These are phyloP conservation scores for Arachnopeziza araneosa DNA, from an alignment of 2,329 filamentous ascomycete genomes.

Conservation along the genomic window DNA sequence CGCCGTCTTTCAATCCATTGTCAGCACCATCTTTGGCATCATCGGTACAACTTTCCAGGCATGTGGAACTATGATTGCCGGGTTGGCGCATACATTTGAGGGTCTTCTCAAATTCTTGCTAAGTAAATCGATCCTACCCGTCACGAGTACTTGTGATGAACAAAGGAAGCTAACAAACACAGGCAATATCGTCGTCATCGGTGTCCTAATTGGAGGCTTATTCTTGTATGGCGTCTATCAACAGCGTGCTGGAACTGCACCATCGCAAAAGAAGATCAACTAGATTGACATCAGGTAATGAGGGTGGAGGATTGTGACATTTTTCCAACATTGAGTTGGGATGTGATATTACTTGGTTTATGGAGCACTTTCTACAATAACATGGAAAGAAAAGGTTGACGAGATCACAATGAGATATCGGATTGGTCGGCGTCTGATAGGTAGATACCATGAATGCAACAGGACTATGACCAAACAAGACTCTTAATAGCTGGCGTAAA, in stretches of 20 bases:
- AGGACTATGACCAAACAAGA: background rate
- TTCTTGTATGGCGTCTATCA: conserved; percentile 24
- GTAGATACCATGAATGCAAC: conserved; percentile 11
- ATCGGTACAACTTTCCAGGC: conserved; percentile 19
- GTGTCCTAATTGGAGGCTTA: conserved; percentile 13
- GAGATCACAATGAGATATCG: background rate
- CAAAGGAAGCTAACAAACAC: background rate
- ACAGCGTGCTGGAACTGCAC: conserved; percentile 17
- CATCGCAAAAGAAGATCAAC: conserved; percentile 18
- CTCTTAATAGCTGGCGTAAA: too few relatives aligned
- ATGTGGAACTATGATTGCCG: conserved; percentile 20
- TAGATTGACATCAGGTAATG: background rate
- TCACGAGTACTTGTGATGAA: background rate
- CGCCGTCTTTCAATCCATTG: conserved; percentile 24
- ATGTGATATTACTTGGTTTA: background rate
- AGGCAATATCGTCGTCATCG: conserved; percentile 28
- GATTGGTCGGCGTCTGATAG: background rate
- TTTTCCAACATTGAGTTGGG: background rate
- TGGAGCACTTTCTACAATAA: background rate
- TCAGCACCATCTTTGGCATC: conserved; percentile 21
- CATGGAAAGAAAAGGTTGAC: background rate
- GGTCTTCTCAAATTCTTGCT: conserved; percentile 28
- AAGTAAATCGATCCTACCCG: conserved; percentile 15
- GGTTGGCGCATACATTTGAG: conserved; percentile 25
- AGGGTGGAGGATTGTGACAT: background rate